Percentiles rank a stretch among this genome's conserved stretches.
Evolutionary conservation across 176 grass and related monocot genomes (phyloP).

Genomic region (Oryza australiensis): DNA sequence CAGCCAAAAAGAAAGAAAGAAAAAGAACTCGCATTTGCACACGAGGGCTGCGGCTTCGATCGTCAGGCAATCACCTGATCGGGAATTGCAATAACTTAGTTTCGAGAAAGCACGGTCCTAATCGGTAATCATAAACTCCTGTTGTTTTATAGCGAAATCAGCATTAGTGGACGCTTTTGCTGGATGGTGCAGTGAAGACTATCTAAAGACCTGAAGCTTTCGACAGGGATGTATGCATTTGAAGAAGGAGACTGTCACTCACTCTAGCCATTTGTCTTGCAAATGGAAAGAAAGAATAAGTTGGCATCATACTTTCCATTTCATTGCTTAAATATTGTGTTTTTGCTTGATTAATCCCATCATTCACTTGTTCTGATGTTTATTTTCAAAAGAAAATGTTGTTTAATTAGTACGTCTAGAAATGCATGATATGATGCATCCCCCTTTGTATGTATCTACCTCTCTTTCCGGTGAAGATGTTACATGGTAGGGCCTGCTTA

Average conservation of each 20-base stretch:
- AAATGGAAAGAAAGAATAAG: not conserved
- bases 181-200: slow-evolving; percentile 13
- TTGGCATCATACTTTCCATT: not conserved
- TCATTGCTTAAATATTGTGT: not conserved
- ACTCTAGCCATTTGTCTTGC: not conserved
- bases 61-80: not conserved
- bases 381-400: not conserved
- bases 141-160: not conserved
- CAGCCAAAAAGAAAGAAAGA: too few species aligned
- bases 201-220: not conserved
- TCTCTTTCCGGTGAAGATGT: not conserved
- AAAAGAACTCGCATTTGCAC: not conserved
- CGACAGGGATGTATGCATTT: not conserved
- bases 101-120: not conserved
- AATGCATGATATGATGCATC: slow-evolving; percentile 13
- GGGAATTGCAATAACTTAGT: not conserved
- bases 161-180: not conserved
- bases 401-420: not conserved
- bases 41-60: not conserved
- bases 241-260: not conserved
- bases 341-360: not conserved
- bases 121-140: slow-evolving; percentile 1
- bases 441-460: not conserved
- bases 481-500: not conserved
- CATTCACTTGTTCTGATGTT: not conserved